Conservation (phyloP, 345 rosid species). For the Angophora floribunda region DNA sequence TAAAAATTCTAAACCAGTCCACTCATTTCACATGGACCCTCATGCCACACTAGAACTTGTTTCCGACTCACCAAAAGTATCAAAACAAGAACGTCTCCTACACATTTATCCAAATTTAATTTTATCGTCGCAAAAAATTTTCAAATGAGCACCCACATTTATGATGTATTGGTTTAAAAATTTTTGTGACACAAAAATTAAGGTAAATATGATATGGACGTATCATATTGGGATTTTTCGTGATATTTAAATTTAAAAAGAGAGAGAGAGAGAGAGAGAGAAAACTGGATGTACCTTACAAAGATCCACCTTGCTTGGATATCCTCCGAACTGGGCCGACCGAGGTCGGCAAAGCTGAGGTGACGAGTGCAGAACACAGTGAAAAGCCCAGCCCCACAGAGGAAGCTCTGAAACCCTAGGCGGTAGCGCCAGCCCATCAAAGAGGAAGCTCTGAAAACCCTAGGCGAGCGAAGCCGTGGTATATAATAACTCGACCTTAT, state of each 20-base stretch:
- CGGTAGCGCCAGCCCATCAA: background rate
- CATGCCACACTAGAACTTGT: background rate
- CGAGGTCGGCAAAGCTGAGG: background rate
- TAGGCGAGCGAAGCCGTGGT: background rate
- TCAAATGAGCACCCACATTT: background rate
- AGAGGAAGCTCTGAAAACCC: background rate
- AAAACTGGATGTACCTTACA: background rate
- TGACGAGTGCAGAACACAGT: background rate
- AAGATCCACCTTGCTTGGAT: background rate
- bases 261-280: too few species aligned
- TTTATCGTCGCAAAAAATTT: background rate
- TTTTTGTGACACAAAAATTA: background rate
- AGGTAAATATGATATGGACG: background rate
- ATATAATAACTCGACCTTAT: background rate
- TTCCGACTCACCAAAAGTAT: background rate
- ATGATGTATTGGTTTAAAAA: background rate
- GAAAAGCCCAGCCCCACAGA: background rate
- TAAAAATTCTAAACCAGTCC: background rate
- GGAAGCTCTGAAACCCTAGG: background rate
- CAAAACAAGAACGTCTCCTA: accelerated
- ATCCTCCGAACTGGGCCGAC: background rate
- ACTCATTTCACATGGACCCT: background rate
- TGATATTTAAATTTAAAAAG: background rate
- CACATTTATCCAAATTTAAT: background rate
- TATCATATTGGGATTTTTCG: background rate